Base-by-base conservation (phyloP, 345 rosid genomes). In the Luvunga scandens region DNA sequence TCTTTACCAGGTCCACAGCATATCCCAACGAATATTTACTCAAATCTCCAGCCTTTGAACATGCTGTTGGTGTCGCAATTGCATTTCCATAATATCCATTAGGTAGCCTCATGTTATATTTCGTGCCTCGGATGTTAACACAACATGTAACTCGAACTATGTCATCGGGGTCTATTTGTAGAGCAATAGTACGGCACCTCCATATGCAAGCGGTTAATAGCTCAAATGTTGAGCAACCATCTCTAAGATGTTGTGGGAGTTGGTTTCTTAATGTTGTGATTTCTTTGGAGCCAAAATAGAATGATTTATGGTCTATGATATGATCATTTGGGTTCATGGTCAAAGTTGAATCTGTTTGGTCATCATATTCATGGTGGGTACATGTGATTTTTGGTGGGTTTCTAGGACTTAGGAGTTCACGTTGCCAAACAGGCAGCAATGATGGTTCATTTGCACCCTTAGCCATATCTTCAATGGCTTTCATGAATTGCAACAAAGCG, bases 21-120 rank as follows among this genome's bases (percentile, higher is more conserved):
- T 81, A 88, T n/a, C 79, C 84, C 0, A 90, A 16, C 0, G 89
- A 81, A 7, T 71, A 79, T 22, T 18, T 53, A 0, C 45, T 7
- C 5, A 88, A 66, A 12, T 78, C 71, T 13, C 31, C 77, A 3
- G 80, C 87, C 1, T 59, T 82, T 50, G 87, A 66, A 38, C 76
- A 69, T 28, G 86, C 81, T 0, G 76, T 85, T 3, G 89, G 85
- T 31, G 59, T 80, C 30, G 77, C 84, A 31, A 77, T 60, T n/a
- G 80, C 85, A 56, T 86, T 88, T 9, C 93, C 91, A 45, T 88
- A 86, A 24, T 86, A 90, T 4, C 88, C 89, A 0, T 8, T 30
- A 2, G 68, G 70, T 1, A 79, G 24, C 27, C 0, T 59, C 71
- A 71, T 71, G 74, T 66, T 75, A 36, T 56, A 50, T 22, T 19